phyloP scores from a whole-genome alignment of 2,329 filamentous ascomycete genomes.

The Paraphaeosphaeria minitans region DNA sequence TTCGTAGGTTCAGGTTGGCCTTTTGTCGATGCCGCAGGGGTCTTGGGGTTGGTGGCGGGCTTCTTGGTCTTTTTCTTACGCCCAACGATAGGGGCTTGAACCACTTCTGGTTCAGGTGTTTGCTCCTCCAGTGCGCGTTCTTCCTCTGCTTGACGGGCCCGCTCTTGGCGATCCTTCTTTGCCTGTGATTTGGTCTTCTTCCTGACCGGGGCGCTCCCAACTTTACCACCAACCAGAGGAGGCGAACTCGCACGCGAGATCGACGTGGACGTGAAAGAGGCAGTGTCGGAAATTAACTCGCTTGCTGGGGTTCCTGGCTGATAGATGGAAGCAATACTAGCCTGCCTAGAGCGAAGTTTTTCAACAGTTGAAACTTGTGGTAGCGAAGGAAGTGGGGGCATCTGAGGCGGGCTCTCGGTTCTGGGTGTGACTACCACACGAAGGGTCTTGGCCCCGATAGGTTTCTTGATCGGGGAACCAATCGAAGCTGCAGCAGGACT shows the following conservation, averaged over 20 bases:
- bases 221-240: constrained; percentile 61
- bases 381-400: constrained; percentile 41
- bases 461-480: constrained; percentile 50
- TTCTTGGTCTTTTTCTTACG: constrained; percentile 88
- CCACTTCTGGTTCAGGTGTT: constrained; percentile 58
- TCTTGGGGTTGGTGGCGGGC: constrained; percentile 40
- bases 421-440: constrained; percentile 72
- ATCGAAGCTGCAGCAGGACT: constrained; percentile 59
- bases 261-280: constrained; percentile 74
- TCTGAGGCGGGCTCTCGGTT: constrained; percentile 58
- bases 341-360: constrained; percentile 56
- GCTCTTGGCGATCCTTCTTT: constrained; percentile 73
- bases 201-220: constrained; percentile 72
- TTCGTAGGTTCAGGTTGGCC: constrained; percentile 40
- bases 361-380: constrained; percentile 44
- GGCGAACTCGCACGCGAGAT: constrained; percentile 75
- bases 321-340: constrained; percentile 62
- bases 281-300: constrained; percentile 76
- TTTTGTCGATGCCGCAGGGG: constrained; percentile 26
- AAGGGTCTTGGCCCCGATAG: constrained; percentile 64
- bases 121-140: constrained; percentile 52
- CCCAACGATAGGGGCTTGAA: constrained; percentile 73
- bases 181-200: constrained; percentile 77
- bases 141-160: constrained; percentile 66
- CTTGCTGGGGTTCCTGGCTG: constrained; percentile 75